These are phyloP conservation scores for Elaeis guineensis DNA, from an alignment of 176 grass and related monocot genomes.

Conservation along the genomic window DNA sequence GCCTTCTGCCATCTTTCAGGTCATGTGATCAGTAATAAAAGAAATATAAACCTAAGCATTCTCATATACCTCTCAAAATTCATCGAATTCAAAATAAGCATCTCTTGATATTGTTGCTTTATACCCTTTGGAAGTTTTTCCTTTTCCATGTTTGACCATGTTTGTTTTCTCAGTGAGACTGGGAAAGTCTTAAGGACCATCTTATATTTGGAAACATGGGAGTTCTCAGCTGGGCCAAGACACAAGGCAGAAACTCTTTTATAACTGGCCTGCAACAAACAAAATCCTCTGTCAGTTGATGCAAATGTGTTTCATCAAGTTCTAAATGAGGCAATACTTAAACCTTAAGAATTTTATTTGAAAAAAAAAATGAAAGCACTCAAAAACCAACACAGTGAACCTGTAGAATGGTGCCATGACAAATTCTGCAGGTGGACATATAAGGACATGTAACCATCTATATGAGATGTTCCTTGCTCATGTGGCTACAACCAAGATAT, in stretches of 20 bases:
- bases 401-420: no score
- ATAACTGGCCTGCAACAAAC: background rate
- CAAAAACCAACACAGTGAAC: no score
- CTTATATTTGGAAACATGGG: slow-evolving; percentile 55
- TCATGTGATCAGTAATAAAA: slow-evolving; percentile 8
- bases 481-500: no score
- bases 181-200: slow-evolving; percentile 63
- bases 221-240: slow-evolving; percentile 66
- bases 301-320: background rate
- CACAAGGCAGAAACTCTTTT: slow-evolving; percentile 34
- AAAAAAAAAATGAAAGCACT: background rate
- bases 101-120: slow-evolving; percentile 93
- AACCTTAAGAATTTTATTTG: no score
- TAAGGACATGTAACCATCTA: no score
- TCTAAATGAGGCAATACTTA: no score
- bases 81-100: slow-evolving; percentile 59
- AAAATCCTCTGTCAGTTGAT: background rate
- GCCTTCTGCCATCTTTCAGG: background rate
- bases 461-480: no score
- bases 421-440: no score
- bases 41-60: slow-evolving; percentile 1
- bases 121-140: slow-evolving; percentile 81
- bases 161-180: slow-evolving; percentile 44
- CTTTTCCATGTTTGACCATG: slow-evolving; percentile 68
- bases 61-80: slow-evolving; percentile 54